phyloP scores from a whole-genome alignment of 139 green algal species.

The Gonium pectorale region DNA sequence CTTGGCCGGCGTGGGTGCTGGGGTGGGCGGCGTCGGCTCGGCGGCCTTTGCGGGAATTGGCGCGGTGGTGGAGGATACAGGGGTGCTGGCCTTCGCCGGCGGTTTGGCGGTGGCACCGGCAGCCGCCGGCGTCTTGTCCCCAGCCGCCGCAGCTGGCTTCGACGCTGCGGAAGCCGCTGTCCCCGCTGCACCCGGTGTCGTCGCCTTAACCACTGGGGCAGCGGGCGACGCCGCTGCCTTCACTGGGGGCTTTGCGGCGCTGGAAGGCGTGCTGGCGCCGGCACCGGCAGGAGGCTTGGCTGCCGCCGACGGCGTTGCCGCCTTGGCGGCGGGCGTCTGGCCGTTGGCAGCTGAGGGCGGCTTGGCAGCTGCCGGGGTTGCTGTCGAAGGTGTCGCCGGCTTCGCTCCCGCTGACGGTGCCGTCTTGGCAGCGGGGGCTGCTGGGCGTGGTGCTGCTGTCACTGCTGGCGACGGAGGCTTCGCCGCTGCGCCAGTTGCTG shows the following conservation, averaged over 20 bases:
- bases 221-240: background rate
- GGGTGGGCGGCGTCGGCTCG: background rate
- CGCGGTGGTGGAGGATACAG: too few species aligned
- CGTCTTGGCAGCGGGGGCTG: too few species aligned
- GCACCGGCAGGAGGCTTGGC: background rate
- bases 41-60: too few species aligned
- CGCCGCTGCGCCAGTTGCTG: background rate
- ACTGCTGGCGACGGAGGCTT: background rate
- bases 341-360: too few species aligned
- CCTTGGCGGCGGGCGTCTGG: background rate
- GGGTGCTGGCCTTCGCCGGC: background rate
- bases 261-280: background rate
- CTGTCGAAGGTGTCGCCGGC: background rate
- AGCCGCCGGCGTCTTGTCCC: too few species aligned
- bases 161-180: background rate
- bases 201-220: background rate
- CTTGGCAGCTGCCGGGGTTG: constrained; percentile 1
- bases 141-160: too few species aligned
- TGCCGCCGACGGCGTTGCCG: background rate
- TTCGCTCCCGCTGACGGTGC: too few species aligned
- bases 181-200: background rate
- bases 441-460: too few species aligned
- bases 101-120: background rate
- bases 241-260: constrained; percentile 1
- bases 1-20: background rate